phyloP scores from a whole-genome alignment of 208 protist species.

The Blechomonas ayalai region DNA sequence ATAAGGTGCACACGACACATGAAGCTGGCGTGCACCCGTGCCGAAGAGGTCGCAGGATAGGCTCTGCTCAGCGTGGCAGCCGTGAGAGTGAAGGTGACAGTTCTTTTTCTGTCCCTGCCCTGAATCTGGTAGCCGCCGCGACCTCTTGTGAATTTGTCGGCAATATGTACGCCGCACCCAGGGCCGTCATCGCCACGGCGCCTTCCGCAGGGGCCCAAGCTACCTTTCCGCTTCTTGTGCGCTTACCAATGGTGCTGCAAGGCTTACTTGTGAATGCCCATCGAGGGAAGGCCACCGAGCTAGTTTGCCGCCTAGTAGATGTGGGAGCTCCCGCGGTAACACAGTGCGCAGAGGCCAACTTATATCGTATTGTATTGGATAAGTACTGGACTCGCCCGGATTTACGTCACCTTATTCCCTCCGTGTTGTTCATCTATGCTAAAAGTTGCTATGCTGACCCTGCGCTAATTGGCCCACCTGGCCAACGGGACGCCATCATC shows the following conservation, averaged over 20 bases:
- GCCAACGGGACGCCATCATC: constrained; percentile 41
- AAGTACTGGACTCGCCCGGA: constrained; percentile 73
- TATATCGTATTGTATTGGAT: constrained; percentile 66
- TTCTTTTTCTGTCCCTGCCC: too few relatives aligned
- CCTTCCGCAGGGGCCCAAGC: constrained; percentile 6
- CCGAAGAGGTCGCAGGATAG: too few relatives aligned
- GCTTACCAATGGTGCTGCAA: constrained; percentile 75
- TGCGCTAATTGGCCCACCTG: constrained; percentile 36
- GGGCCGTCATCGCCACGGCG: neutral
- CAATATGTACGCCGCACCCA: constrained; percentile 7
- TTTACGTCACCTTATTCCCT: constrained; percentile 64
- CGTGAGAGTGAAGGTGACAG: too few relatives aligned
- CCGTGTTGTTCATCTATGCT: constrained; percentile 78
- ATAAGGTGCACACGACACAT: too few relatives aligned
- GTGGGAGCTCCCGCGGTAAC: constrained; percentile 54
- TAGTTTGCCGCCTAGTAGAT: constrained; percentile 79
- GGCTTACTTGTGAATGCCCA: constrained; percentile 62
- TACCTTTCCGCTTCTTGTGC: constrained; percentile 57
- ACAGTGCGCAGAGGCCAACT: constrained; percentile 73
- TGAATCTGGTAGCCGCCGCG: too few relatives aligned
- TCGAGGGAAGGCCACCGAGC: constrained; percentile 64
- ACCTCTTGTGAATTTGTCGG: constrained; percentile 8
- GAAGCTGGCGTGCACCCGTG: too few relatives aligned
- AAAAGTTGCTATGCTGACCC: constrained; percentile 83
- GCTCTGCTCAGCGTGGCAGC: too few relatives aligned